Conservation (phyloP, 106 monocot species). For the Iris macrosiphon region DNA sequence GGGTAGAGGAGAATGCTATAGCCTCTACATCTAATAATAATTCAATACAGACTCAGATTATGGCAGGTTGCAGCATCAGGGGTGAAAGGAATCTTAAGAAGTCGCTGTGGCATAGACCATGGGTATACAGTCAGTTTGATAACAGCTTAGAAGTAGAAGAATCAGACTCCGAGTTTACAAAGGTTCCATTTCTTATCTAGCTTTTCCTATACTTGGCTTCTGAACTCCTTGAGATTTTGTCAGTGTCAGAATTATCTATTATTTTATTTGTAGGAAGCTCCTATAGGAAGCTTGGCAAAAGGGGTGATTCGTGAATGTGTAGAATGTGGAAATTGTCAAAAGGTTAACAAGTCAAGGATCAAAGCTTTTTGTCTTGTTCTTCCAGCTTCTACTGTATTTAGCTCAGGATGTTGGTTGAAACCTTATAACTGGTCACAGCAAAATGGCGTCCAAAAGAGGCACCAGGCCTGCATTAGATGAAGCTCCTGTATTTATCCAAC, state of each 20-base stretch:
- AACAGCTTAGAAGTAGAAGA: conserved; percentile 55
- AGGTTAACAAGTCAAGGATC: conserved; percentile 33
- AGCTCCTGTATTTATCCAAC: conserved; percentile 80
- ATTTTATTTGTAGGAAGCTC: conserved; percentile 19
- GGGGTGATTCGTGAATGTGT: conserved; percentile 70
- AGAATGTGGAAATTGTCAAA: conserved; percentile 65
- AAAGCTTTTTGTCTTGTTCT: neutral
- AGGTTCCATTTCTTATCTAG: too few relatives aligned
- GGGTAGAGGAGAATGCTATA: conserved; percentile 14
- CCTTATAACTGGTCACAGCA: conserved; percentile 42
- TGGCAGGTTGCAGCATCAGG: conserved; percentile 9
- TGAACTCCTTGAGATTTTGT: too few relatives aligned
- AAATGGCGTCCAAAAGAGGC: conserved; percentile 58
- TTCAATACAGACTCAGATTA: conserved; percentile 9
- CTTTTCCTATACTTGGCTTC: too few relatives aligned
- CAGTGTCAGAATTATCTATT: neutral
- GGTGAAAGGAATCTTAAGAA: conserved; percentile 33
- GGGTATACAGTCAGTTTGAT: conserved; percentile 57
- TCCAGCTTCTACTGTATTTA: conserved; percentile 15
- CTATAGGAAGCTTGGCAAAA: conserved; percentile 32
- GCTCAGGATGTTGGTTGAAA: neutral
- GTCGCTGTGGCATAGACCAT: conserved; percentile 45
- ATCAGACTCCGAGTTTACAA: conserved; percentile 27
- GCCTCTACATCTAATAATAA: conserved; percentile 8
- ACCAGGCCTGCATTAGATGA: conserved; percentile 56